Evolutionary conservation across 1,284 basidiomycete genomes (phyloP), one percentile per base, ranked within the genome.

Genomic region (Heterobasidion irregulare): DNA sequence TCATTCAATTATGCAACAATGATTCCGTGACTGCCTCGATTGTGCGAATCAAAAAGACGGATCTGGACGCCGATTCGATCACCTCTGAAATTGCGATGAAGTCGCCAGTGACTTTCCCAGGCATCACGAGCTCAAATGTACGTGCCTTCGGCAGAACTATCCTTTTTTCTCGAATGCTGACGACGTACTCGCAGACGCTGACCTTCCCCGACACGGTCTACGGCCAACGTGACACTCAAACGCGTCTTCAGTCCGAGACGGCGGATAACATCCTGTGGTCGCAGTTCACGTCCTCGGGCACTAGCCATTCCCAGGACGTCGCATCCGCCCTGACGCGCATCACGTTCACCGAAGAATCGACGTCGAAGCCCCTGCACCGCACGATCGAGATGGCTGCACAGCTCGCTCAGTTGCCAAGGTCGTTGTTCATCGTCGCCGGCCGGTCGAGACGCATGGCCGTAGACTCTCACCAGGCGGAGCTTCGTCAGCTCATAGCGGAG

Each of bases 1-100:
- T 91, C 8, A 80, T 90, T 10, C 92, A 94, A 69, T 75, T 95
- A 12, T 92, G 89, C 63, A 67, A 73, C 45, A 85, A 87, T 62
- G 66, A 79, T 0, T 67, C 68, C 19, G 78, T 91, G 2, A 78
- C 72, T 8, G 92, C 90, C 4, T 90, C 87, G 0, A 80, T 92
- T 2, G 72, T 91, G 0, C 73, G 84, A 55, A 70, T 93, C 36
- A 66, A 56, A 59, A 81, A 74, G 67, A 65, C 61, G 10, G 81
- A 74, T 47, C 66, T 50, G 12, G 58, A 63, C 18, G 18, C n/a
- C 0, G 9, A 10, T n/a, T 47, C 46, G 18, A 9, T 47, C 46
- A 32, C 12, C 10, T 47, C 46, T 10, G 38, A 41, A 41, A 9
- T n/a, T 19, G 18, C n/a, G 2, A 26, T 26, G 46, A 47, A 47